Conservation (phyloP, 225 moss, liverwort and hornwort genomes). For the Straminergon stramineum region DNA sequence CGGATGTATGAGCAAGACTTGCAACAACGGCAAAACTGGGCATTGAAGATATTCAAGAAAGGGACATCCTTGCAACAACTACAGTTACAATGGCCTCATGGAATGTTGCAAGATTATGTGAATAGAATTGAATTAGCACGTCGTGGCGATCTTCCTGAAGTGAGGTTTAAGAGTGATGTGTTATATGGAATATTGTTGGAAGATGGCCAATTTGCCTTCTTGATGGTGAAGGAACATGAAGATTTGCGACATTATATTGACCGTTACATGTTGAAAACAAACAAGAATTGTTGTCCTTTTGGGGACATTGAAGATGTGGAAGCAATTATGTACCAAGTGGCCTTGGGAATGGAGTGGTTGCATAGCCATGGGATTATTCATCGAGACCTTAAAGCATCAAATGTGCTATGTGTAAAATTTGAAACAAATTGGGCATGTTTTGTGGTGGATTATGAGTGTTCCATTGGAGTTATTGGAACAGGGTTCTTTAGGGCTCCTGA, state of each 20-base stretch:
- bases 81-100: background rate
- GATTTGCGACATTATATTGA: background rate
- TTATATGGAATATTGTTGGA: background rate
- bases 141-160: fast-evolving
- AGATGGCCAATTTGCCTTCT: background rate
- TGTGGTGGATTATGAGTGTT: background rate
- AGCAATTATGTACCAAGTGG: background rate
- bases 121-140: fast-evolving
- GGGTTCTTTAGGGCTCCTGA: background rate
- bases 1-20: fast-evolving
- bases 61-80: background rate
- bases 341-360: background rate
- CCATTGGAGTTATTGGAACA: background rate
- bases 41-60: background rate
- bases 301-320: fast-evolving
- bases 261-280: background rate
- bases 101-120: background rate
- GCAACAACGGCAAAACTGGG: fast-evolving
- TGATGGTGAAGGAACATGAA: background rate
- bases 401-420: background rate
- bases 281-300: background rate
- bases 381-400: background rate
- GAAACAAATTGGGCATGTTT: fast-evolving
- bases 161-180: fast-evolving
- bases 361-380: background rate